Conservation (phyloP, 345 rosid genomes). For the Lumnitzera racemosa region DNA sequence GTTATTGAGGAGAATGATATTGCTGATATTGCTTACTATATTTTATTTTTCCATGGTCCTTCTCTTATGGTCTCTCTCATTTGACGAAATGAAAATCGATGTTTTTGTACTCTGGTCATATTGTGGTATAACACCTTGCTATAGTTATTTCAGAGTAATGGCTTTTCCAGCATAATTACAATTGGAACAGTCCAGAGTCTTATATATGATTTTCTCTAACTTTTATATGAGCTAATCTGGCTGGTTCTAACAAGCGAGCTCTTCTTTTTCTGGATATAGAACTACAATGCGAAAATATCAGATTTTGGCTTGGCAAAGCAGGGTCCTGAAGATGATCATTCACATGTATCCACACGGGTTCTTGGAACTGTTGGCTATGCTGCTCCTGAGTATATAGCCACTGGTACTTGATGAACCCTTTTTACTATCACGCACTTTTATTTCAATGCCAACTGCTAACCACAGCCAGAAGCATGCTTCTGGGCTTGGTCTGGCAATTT, state of each 20-base stretch:
- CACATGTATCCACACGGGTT: conserved; percentile 11
- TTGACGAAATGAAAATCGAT: too few relatives aligned
- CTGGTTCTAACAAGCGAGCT: not conserved
- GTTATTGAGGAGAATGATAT: too few relatives aligned
- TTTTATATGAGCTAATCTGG: not conserved
- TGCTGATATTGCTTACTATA: too few relatives aligned
- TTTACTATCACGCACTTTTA: too few relatives aligned
- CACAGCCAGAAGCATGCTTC: not conserved
- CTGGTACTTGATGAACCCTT: conserved; percentile 11
- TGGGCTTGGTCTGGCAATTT: not conserved
- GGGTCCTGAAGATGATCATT: conserved; percentile 4
- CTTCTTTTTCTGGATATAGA: not conserved
- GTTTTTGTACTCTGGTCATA: too few relatives aligned
- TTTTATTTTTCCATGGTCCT: too few relatives aligned
- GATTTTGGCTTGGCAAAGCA: conserved; percentile 17
- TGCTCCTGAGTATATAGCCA: conserved; percentile 15
- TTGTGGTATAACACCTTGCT: too few relatives aligned
- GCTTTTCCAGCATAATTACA: too few relatives aligned
- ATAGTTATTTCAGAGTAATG: too few relatives aligned
- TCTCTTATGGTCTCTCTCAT: too few relatives aligned
- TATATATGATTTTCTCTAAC: too few relatives aligned
- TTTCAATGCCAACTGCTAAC: not conserved
- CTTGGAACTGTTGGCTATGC: conserved; percentile 15
- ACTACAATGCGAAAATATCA: conserved; percentile 9
- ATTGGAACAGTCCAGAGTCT: too few relatives aligned